Percentiles rank a stretch among this genome's conserved stretches.
Evolutionary conservation across 2,329 filamentous ascomycete genomes (phyloP).

Genomic region (Nemania sp.): DNA sequence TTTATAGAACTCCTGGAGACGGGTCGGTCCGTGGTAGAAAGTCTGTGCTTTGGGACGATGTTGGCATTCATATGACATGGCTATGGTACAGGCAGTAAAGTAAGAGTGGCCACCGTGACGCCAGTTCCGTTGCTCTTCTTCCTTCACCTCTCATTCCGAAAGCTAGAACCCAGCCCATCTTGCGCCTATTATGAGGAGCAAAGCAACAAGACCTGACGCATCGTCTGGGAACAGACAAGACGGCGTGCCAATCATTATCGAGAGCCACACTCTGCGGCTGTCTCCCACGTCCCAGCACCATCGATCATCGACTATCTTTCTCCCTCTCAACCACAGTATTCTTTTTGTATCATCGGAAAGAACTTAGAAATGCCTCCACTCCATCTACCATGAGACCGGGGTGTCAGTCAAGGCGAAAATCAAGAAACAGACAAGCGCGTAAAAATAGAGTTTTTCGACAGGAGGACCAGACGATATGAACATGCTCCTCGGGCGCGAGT

Average conservation of each 20-base stretch:
- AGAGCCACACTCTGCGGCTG: constrained; percentile 12
- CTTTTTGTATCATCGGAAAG: constrained; percentile 36
- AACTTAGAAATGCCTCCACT: constrained; percentile 34
- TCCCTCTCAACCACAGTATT: constrained; percentile 27
- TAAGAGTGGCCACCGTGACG: constrained; percentile 33
- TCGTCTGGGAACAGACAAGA: constrained; percentile 26
- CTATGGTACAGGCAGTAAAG: constrained; percentile 40
- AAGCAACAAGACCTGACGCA: constrained; percentile 24
- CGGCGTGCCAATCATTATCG: constrained; percentile 28
- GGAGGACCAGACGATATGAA: constrained; percentile 38
- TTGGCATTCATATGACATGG: constrained; percentile 40
- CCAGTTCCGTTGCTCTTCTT: constrained; percentile 33
- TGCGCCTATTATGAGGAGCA: constrained; percentile 15
- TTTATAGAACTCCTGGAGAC: neutral
- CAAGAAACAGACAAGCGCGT: constrained; percentile 34
- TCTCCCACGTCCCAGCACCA: constrained; percentile 23
- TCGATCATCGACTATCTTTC: constrained; percentile 10
- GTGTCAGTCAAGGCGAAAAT: constrained; percentile 36
- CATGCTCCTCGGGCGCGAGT: constrained; percentile 31
- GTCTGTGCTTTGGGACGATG: constrained; percentile 27
- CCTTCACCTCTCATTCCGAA: constrained; percentile 27
- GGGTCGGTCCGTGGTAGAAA: neutral
- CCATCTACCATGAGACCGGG: constrained; percentile 42
- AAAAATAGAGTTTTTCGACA: constrained; percentile 31
- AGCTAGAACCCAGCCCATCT: constrained; percentile 30